Base-by-base conservation (phyloP, 495 filamentous ascomycete species). In the Baudoinia panamericana region DNA sequence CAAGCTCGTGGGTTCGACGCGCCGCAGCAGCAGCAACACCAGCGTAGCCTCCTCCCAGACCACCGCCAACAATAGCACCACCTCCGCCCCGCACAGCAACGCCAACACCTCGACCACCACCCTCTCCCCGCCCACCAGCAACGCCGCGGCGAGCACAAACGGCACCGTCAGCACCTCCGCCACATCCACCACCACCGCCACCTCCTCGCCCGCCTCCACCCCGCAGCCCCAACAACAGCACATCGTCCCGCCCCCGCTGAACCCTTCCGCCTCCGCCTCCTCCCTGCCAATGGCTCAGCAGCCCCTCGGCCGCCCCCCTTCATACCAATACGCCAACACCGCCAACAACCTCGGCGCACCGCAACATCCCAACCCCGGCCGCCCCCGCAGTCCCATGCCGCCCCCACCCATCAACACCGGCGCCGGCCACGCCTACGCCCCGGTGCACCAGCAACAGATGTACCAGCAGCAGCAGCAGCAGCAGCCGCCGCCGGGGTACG, bases 261-360 rank as follows among this genome's bases (percentile, higher is more conserved):
- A 28, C 46, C 25, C 51, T 15, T 19, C 29, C 41, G 47, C 52
- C 4, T 50, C 52, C 20, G 30, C 52, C 9, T 47, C 50, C 34
- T 53, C 53, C 27, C 37, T 51, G 4, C 18, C 49, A 34, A 62
- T 63, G 58, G 34, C 20, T 11, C 34, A 40, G 20, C 33, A 40
- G 26, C 44, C 35, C 20, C 60, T 58, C 33, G 60, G 59, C 30
- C 53, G 60, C 20, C 61, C 61, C 30, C 57, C 61, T 12, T 58
- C 54, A n/a, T 63, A 63, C 46, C 60, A 58, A 33, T 61, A 63
- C 46, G 54, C 60, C 30, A 58, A 56, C 3, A 48, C 50, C 17
- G 53, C 46, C 43, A 44, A 44, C 11, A 51, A 44, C 24, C 48
- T 51, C 20, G 36, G 23, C 30, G 45, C 54, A 15, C 43, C 42